phyloP scores from a whole-genome alignment of 75 land plant genomes.

The Pseudotsuga menziesii region DNA sequence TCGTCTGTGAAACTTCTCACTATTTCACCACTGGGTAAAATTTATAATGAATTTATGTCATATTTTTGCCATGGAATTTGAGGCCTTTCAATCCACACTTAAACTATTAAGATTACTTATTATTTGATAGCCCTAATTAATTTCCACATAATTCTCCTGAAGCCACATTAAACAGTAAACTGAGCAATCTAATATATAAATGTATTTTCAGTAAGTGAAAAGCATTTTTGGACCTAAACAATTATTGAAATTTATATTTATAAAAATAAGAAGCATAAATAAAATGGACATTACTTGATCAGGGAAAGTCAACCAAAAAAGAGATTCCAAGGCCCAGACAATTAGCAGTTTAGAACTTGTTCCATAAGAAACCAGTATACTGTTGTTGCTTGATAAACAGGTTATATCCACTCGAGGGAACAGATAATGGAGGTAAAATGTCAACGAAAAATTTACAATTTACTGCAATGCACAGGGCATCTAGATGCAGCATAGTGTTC shows the following conservation, averaged over 20 bases:
- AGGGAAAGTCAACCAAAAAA: neutral
- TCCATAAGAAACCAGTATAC: neutral
- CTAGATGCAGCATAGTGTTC: too few species aligned
- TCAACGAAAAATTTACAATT: too few species aligned
- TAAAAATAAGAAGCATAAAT: neutral
- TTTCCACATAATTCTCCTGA: neutral
- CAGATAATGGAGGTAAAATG: too few species aligned
- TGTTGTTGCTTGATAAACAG: too few species aligned
- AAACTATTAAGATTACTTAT: neutral
- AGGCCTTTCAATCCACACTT: neutral
- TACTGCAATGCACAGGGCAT: too few species aligned
- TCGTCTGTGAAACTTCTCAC: neutral
- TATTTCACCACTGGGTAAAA: neutral
- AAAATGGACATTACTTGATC: conserved; percentile 3
- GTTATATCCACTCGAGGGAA: too few species aligned
- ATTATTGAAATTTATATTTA: neutral
- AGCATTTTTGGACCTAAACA: neutral
- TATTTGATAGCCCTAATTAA: neutral
- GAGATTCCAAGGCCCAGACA: neutral
- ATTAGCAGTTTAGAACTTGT: neutral
- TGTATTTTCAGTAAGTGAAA: neutral
- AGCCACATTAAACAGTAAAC: too few species aligned
- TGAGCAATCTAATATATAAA: too few species aligned
- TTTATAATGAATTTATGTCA: neutral
- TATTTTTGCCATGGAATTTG: neutral